phyloP scores from a whole-genome alignment of 805 yeast genomes.

The Lipomyces lipofer region DNA sequence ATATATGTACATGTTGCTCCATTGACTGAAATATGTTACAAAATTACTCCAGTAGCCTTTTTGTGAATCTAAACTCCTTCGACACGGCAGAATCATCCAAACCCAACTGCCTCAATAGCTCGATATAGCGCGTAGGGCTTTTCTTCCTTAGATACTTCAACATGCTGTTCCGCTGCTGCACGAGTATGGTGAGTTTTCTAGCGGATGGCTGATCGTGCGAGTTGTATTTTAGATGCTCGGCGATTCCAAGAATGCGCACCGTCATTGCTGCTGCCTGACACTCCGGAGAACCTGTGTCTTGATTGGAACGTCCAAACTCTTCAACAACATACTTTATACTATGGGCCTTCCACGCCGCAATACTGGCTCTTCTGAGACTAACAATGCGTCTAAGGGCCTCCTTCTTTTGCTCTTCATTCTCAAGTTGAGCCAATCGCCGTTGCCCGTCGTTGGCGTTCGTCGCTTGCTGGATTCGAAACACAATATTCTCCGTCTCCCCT shows the following conservation, averaged over 20 bases:
- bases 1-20: too few species aligned
- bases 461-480: background rate
- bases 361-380: slow-evolving; percentile 68
- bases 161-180: slow-evolving; percentile 84
- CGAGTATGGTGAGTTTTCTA: slow-evolving; percentile 73
- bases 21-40: too few species aligned
- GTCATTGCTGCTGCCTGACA: slow-evolving; percentile 94
- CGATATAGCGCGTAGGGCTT: slow-evolving; percentile 77
- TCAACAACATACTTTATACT: slow-evolving; percentile 65
- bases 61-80: slow-evolving; percentile 56
- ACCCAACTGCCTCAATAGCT: slow-evolving; percentile 85
- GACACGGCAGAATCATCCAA: slow-evolving; percentile 75
- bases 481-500: slow-evolving; percentile 2
- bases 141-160: slow-evolving; percentile 79
- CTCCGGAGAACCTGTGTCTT: slow-evolving; percentile 94
- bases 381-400: slow-evolving; percentile 71
- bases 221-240: slow-evolving; percentile 67
- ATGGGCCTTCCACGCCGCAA: slow-evolving; percentile 55
- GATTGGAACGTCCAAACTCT: slow-evolving; percentile 80
- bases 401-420: slow-evolving; percentile 55
- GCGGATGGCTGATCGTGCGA: slow-evolving; percentile 73
- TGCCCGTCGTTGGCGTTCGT: too few species aligned
- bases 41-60: slow-evolving; percentile 7
- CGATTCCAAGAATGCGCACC: slow-evolving; percentile 72
- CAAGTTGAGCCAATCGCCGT: background rate